Base-by-base conservation (phyloP, 2,329 filamentous ascomycete genomes). In the Xylaria sp. region DNA sequence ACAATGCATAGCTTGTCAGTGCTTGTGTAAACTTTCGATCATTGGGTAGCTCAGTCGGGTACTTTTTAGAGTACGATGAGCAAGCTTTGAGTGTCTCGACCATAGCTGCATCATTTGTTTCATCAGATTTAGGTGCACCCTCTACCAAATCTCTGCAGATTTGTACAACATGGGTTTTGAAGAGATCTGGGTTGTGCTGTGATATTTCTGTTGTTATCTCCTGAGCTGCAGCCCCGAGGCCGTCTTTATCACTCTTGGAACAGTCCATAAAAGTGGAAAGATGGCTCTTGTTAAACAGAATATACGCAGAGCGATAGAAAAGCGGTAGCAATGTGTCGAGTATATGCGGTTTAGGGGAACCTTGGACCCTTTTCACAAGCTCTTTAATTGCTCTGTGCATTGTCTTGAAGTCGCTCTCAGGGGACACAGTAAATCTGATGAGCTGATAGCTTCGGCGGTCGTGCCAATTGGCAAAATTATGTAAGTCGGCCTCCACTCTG, bases 221-320 rank as follows among this genome's bases (percentile, higher is more conserved):
- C 76, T 98, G 94, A 1, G 96, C 95, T 16, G 92, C 90, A 23
- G 87, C 84, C 5, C 92, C 93, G 58, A 98, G 84, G 0, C 90
- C 91, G 58, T 92, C 89, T 76, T 94, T 91, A 76, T 98, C 92
- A 10, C 90, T 94, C 75, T 93, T 91, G 12, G 94, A 94, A 75
- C 91, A 92, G 66, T 94, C 91, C 84, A 98, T 93, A 71, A 98
- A 95, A 0, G 93, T 90, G 2, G 94, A 90, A 21, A 99, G 90
- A 78, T 99, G 94, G 78, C 95, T 98, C 76, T 93, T 91, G 82
- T 98, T 99, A 83, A 97, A 98, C 72, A 97, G 88, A 71, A 99
- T 86, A 66, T 93, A 90, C 40, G 93, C 92, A 63, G 91, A 91
- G 51, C 93, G 90, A 78, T 97, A 97, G 4, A 98, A 83, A 18